These are phyloP conservation scores for Apiospora koreana DNA, from an alignment of 2,329 filamentous ascomycete species.

Conservation along the genomic window DNA sequence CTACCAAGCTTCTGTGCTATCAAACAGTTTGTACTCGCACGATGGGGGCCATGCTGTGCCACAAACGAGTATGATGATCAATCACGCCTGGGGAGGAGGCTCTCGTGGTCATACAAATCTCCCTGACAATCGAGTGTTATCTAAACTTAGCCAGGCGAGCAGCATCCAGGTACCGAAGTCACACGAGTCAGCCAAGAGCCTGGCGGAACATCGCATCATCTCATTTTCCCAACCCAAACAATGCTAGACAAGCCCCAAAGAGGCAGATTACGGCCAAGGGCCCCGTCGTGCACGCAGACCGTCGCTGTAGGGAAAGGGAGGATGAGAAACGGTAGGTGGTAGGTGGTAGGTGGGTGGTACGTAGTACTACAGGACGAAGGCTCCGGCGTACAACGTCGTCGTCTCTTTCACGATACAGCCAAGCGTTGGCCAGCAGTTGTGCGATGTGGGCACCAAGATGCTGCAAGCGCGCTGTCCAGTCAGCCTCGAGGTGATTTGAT, in stretches of 20 bases:
- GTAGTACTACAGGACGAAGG: background rate
- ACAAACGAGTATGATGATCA: background rate
- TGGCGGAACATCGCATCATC: background rate
- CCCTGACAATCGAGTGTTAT: background rate
- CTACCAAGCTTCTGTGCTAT: background rate
- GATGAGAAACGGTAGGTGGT: background rate
- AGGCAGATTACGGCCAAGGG: background rate
- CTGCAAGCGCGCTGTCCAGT: background rate
- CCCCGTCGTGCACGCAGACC: background rate
- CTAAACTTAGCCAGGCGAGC: background rate
- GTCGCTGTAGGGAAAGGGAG: background rate
- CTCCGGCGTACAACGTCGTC: background rate
- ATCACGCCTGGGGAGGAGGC: background rate
- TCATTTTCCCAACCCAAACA: background rate
- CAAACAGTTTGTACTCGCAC: background rate
- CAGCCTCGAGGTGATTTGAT: background rate
- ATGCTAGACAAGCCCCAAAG: background rate
- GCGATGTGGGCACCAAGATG: background rate
- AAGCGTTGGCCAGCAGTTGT: background rate
- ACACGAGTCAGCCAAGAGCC: background rate
- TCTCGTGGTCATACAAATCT: background rate
- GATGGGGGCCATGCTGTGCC: background rate
- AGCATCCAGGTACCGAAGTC: background rate
- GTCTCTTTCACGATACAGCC: background rate
- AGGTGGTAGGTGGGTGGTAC: background rate